Conservation (phyloP, 345 rosid genomes). For the Noccaea bulbosa region DNA sequence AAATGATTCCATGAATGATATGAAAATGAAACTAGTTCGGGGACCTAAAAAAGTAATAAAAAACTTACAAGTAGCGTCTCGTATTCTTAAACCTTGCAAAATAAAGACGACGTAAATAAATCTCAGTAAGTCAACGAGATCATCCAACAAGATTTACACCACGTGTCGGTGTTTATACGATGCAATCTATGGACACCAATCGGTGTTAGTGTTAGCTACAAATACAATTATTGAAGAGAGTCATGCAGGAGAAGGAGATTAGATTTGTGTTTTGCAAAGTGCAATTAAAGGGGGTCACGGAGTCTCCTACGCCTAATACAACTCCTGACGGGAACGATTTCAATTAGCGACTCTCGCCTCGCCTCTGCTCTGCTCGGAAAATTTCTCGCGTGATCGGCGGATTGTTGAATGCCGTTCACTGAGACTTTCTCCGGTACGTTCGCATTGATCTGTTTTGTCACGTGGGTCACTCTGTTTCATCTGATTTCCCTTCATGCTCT, state of each 20-base stretch:
- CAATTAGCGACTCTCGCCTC: background rate
- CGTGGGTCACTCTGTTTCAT: slow-evolving; percentile 25
- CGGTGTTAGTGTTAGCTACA: background rate
- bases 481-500: slow-evolving; percentile 15
- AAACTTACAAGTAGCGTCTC: background rate
- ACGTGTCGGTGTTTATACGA: background rate
- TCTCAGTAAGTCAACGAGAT: background rate
- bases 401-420: slow-evolving; percentile 43
- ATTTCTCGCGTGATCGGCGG: slow-evolving; percentile 28
- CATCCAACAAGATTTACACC: background rate
- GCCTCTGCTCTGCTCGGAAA: background rate
- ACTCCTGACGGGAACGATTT: background rate
- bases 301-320: slow-evolving; percentile 27
- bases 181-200: background rate
- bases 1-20: background rate
- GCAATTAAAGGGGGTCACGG: slow-evolving; percentile 27
- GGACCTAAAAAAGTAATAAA: background rate
- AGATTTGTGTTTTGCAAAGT: background rate
- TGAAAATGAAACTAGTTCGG: background rate
- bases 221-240: slow-evolving; percentile 1
- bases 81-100: background rate
- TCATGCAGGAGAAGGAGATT: slow-evolving; percentile 25
- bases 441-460: slow-evolving; percentile 14
- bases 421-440: slow-evolving; percentile 33
- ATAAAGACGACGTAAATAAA: background rate